Percentiles rank a stretch among this genome's conserved stretches.
Conservation (phyloP, 179 eudicot genomes). For the Amaranthus tricolor region DNA sequence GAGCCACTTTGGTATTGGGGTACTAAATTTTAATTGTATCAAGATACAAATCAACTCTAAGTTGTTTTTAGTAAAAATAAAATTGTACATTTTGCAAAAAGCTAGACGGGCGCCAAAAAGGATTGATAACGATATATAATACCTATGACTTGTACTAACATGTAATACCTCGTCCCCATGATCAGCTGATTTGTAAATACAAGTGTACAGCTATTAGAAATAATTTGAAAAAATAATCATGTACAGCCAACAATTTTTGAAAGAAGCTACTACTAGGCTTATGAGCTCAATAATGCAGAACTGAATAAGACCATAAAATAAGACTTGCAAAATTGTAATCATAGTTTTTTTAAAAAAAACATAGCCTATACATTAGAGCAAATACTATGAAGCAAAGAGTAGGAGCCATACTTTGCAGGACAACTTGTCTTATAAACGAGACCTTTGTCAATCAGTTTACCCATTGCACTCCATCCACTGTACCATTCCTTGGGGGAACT, state of each 20-base stretch:
- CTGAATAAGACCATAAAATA: neutral
- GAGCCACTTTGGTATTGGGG: no score
- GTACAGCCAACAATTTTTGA: neutral
- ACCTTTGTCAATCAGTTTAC: conserved; percentile 64
- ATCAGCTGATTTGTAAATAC: no score
- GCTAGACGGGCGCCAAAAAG: no score
- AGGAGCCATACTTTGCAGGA: conserved; percentile 85
- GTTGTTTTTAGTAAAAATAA: no score
- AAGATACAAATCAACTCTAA: no score
- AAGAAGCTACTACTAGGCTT: neutral
- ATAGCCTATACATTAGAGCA: neutral
- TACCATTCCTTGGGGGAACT: conserved; percentile 91
- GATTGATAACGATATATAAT: no score
- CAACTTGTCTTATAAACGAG: conserved; percentile 74
- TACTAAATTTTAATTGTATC: no score
- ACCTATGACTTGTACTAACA: no score
- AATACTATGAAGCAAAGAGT: conserved; percentile 16
- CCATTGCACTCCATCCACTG: conserved; percentile 97
- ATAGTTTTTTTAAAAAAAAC: neutral
- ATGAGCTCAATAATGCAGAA: neutral
- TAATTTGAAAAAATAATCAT: neutral
- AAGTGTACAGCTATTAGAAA: no score
- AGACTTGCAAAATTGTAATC: neutral
- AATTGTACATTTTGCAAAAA: no score
- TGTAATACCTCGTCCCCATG: no score